Base-by-base conservation (phyloP, 2,329 filamentous ascomycete genomes). In the Sarocladiaceae sp. region DNA sequence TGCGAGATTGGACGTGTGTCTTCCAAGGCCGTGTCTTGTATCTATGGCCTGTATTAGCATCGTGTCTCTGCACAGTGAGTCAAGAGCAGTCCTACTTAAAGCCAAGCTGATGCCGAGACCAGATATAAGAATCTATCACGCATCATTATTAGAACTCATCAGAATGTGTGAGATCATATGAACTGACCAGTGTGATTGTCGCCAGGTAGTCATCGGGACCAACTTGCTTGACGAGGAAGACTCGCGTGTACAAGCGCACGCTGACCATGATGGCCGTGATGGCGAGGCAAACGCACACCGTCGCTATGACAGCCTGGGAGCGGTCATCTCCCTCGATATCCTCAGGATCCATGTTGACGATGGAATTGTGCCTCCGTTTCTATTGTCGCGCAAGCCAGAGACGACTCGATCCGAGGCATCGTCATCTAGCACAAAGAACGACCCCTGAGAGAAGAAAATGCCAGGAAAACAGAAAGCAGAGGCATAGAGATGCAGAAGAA, bases 131-230 rank as follows among this genome's bases (percentile, higher is more conserved):
- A 41, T 24, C 37, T 41, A 10, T n/a, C n/a, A n/a, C n/a, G n/a
- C n/a, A n/a, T n/a, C n/a, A n/a, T n/a, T n/a, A n/a, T n/a, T n/a
- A n/a, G n/a, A n/a, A n/a, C n/a, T n/a, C n/a, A n/a, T n/a, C n/a
- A n/a, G n/a, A n/a, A n/a, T n/a, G n/a, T n/a, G n/a, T n/a, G n/a
- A n/a, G n/a, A n/a, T n/a, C 13, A 13, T 29, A 13, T 29, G 26
- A 29, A 18, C 50, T 43, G 33, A 60, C 57, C 33, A 58, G 29
- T 6, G 54, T 52, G 10, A 47, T 15, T n/a, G 57, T 50, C 3
- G 56, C 55, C 13, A 53, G 47, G 29, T 45, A 48, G 35, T 59
- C 58, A 33, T 60, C 56, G 9, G 52, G 35, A 12, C 58, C 58
- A 16, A 58, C 45, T 19, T 52, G 47, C 16, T 51, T 43, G 13